These are phyloP conservation scores for Mallotus nudiflorus DNA, from an alignment of 345 rosid genomes.

Conservation along the genomic window DNA sequence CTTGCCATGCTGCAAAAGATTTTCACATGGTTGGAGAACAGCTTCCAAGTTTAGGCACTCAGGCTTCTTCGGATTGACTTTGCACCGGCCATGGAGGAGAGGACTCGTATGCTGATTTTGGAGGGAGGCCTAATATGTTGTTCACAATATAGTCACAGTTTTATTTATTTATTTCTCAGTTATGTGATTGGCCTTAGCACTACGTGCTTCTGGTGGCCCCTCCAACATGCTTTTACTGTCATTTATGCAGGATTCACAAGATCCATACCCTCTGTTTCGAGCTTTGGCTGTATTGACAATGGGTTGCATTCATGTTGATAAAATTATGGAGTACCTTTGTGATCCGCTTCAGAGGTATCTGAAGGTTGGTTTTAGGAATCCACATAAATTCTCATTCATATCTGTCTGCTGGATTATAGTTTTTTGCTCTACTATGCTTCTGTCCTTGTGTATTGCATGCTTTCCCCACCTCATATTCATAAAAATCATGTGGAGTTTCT, in stretches of 20 bases:
- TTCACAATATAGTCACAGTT: too few relatives aligned
- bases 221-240: conserved; percentile 20
- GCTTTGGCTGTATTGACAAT: conserved; percentile 98
- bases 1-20: background rate
- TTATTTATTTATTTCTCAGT: background rate
- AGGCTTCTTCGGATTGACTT: background rate
- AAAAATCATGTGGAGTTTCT: background rate
- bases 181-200: background rate
- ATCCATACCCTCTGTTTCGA: conserved; percentile 96
- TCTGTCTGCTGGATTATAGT: conserved; percentile 1
- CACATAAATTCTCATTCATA: too few relatives aligned
- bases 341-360: conserved; percentile 99
- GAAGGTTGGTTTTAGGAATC: conserved; percentile 85
- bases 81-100: too few relatives aligned
- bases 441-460: background rate
- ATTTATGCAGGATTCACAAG: conserved; percentile 91
- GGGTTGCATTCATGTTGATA: conserved; percentile 99
- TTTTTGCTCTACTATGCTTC: background rate
- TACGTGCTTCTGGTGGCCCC: conserved; percentile 7
- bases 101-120: too few relatives aligned
- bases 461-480: background rate
- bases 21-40: background rate
- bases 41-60: background rate
- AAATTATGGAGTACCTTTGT: conserved; percentile 96
- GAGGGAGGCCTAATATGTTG: too few relatives aligned